Percentiles rank a stretch among this genome's conserved stretches.
Conservation (phyloP, 176 grass and related monocot genomes). For the Carex scoparia region DNA sequence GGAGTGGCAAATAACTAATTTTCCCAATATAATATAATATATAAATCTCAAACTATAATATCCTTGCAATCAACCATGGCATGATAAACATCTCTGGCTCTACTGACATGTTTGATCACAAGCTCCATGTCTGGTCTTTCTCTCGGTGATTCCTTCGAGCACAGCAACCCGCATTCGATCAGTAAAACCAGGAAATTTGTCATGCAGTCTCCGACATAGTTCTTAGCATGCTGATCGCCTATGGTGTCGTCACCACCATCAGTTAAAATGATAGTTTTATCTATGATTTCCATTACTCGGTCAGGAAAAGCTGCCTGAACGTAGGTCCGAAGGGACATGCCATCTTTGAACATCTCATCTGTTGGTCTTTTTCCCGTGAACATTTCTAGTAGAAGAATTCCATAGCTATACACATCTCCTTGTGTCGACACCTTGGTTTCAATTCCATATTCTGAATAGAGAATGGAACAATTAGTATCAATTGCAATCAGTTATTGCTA, state of each 20-base stretch:
- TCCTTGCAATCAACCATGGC: not conserved
- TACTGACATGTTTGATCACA: not conserved
- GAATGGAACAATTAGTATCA: not conserved
- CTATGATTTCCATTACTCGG: slow-evolving; percentile 4
- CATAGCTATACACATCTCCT: slow-evolving; percentile 30
- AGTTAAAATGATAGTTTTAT: not conserved
- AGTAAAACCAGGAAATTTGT: not conserved
- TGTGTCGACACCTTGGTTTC: not conserved
- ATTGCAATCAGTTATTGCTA: not conserved
- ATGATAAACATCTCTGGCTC: not conserved
- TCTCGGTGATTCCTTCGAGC: slow-evolving; percentile 26
- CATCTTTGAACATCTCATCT: slow-evolving; percentile 28
- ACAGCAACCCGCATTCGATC: slow-evolving; percentile 7
- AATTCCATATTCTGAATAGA: slow-evolving; percentile 16
- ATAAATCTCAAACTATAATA: not conserved
- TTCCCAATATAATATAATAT: not conserved
- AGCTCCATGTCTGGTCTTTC: slow-evolving; percentile 4
- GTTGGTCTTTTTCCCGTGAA: slow-evolving; percentile 29
- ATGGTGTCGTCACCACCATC: not conserved
- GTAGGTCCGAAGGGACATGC: slow-evolving; percentile 5
- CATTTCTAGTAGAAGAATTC: slow-evolving; percentile 24
- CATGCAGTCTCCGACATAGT: not conserved
- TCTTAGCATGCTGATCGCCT: not conserved
- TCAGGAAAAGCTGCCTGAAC: slow-evolving; percentile 14
- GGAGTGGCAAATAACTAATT: too few relatives aligned